A percentile compares a stretch with the other conserved stretches of the same genome.
Evolutionary conservation across 495 filamentous ascomycete species (phyloP).

Genomic region (Letharia columbiana): DNA sequence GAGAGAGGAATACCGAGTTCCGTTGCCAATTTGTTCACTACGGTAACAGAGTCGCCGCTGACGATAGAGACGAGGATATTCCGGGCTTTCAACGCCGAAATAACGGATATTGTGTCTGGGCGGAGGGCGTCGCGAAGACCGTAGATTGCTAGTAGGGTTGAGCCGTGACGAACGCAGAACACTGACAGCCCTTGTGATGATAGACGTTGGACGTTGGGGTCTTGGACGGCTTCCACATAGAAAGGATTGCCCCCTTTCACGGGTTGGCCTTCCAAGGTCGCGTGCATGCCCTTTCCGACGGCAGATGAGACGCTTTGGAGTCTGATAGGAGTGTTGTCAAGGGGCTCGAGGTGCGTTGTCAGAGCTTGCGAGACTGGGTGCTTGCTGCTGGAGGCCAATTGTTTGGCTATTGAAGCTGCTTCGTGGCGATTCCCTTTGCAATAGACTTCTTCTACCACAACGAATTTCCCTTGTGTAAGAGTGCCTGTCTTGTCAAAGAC

Average conservation of each 20-base stretch:
- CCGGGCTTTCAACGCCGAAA: constrained; percentile 43
- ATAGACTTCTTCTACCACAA: constrained; percentile 39
- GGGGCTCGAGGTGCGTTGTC: constrained; percentile 36
- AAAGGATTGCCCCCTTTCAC: constrained; percentile 54
- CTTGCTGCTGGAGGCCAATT: constrained; percentile 43
- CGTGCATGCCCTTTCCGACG: constrained; percentile 39
- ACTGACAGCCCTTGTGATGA: constrained; percentile 44
- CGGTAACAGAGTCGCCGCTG: constrained; percentile 57
- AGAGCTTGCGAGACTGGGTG: constrained; percentile 63
- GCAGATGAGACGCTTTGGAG: constrained; percentile 40
- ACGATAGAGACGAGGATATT: constrained; percentile 53
- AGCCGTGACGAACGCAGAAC: constrained; percentile 53
- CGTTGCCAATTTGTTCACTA: constrained; percentile 47
- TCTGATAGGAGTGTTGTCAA: constrained; percentile 26
- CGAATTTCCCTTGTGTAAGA: constrained; percentile 53
- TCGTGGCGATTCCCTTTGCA: constrained; percentile 15
- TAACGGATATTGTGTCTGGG: constrained; percentile 40
- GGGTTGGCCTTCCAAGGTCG: constrained; percentile 23
- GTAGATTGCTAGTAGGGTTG: constrained; percentile 44
- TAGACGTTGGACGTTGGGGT: constrained; percentile 38
- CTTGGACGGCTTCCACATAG: constrained; percentile 43
- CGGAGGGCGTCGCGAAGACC: constrained; percentile 54
- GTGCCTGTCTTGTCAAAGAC: constrained; percentile 83
- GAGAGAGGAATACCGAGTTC: constrained; percentile 43
- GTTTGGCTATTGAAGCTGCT: constrained; percentile 35